These are phyloP conservation scores for Epicoccum sorghinum DNA, from an alignment of 2,329 filamentous ascomycete genomes.

Conservation along the genomic window DNA sequence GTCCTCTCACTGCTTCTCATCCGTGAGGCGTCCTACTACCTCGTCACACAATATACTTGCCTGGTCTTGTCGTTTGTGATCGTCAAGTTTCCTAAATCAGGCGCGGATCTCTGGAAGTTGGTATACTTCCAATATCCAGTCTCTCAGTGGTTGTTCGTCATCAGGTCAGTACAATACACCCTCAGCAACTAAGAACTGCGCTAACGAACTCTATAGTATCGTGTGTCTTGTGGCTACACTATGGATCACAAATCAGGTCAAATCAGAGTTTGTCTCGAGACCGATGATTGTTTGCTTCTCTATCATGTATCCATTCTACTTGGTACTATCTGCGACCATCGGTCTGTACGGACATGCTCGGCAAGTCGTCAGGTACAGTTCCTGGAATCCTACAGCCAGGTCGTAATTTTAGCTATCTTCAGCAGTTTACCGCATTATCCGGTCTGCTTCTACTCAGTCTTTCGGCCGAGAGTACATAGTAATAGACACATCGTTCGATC, in stretches of 20 bases:
- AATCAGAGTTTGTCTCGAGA: constrained; percentile 54
- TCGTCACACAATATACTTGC: constrained; percentile 57
- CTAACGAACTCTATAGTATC: constrained; percentile 40
- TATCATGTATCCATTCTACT: constrained; percentile 52
- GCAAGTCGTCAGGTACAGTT: constrained; percentile 54
- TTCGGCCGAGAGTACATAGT: too few relatives aligned
- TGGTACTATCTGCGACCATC: constrained; percentile 53
- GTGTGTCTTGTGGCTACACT: constrained; percentile 53
- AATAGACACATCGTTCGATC: too few relatives aligned
- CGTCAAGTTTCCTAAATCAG: constrained; percentile 51
- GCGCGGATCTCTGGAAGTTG: constrained; percentile 46
- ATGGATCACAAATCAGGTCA: constrained; percentile 54
- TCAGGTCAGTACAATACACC: constrained; percentile 45
- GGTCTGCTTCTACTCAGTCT: neutral
- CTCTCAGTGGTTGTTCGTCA: constrained; percentile 55
- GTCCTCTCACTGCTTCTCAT: constrained; percentile 54
- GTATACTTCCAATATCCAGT: constrained; percentile 58
- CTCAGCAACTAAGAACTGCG: neutral
- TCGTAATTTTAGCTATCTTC: constrained; percentile 19
- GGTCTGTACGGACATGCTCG: constrained; percentile 56
- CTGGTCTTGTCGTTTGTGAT: constrained; percentile 55
- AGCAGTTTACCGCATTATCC: neutral
- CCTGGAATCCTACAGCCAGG: constrained; percentile 56
- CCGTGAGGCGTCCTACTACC: constrained; percentile 56
- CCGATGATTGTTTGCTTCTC: constrained; percentile 53